Conservation (phyloP, 805 yeast genomes). For the Diddensiella caesifluorescens region DNA sequence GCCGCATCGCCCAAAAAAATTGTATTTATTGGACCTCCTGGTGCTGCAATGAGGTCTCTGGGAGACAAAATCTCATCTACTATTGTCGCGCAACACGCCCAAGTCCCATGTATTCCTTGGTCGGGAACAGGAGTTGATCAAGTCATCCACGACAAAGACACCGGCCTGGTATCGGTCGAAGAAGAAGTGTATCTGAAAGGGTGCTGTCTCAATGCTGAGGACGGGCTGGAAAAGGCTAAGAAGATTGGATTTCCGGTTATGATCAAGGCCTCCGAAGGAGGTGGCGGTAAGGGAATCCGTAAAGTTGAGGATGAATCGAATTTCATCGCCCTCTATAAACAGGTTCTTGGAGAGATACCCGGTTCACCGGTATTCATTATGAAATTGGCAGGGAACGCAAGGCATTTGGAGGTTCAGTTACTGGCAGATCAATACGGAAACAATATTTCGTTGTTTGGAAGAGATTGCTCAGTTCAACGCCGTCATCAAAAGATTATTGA, state of each 20-base stretch:
- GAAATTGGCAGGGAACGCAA: slow-evolving; percentile 95
- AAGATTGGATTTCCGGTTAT: slow-evolving; percentile 95
- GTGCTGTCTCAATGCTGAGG: slow-evolving; percentile 79
- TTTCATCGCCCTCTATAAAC: slow-evolving; percentile 71
- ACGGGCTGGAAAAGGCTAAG: slow-evolving; percentile 80
- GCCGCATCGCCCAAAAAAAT: slow-evolving; percentile 90
- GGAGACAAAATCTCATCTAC: slow-evolving; percentile 98
- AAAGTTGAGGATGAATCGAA: slow-evolving; percentile 83
- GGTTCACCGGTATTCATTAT: slow-evolving; percentile 98
- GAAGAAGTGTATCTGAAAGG: slow-evolving; percentile 83
- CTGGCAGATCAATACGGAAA: slow-evolving; percentile 98
- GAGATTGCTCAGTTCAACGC: slow-evolving; percentile 99
- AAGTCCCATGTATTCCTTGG: slow-evolving; percentile 99
- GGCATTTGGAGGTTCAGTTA: slow-evolving; percentile 97
- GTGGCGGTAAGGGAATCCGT: slow-evolving; percentile 99
- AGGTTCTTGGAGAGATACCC: slow-evolving; percentile 96
- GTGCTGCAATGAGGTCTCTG: slow-evolving; percentile 97
- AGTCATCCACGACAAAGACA: slow-evolving; percentile 60
- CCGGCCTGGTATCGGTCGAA: slow-evolving; percentile 83
- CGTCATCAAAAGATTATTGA: slow-evolving; percentile 98
- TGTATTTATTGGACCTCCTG: slow-evolving; percentile 97
- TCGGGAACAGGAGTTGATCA: slow-evolving; percentile 95
- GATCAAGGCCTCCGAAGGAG: slow-evolving; percentile 99
- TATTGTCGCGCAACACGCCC: slow-evolving; percentile 97
- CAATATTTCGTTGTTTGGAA: slow-evolving; percentile 92